A percentile compares a stretch with the other conserved stretches of the same genome.
These are phyloP conservation scores for Populus hybrid DNA, from an alignment of 441 rosid genomes.

Conservation along the genomic window DNA sequence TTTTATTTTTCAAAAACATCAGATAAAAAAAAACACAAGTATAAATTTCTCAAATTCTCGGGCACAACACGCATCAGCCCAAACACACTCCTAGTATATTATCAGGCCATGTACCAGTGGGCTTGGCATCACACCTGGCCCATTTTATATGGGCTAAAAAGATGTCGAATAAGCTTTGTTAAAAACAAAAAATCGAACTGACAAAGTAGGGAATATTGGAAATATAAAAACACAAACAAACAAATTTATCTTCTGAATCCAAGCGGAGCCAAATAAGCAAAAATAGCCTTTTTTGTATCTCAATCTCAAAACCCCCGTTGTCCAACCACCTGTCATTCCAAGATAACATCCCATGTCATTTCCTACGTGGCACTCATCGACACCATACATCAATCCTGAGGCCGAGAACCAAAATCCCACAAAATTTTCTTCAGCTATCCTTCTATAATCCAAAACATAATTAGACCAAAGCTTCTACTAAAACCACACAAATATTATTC, in stretches of 20 bases:
- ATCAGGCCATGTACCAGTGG: too few species aligned
- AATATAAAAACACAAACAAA: too few species aligned
- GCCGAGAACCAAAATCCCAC: conserved; percentile 11
- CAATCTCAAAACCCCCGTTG: neutral
- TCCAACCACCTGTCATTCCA: neutral
- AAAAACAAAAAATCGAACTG: too few species aligned
- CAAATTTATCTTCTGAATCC: neutral
- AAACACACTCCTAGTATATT: too few species aligned
- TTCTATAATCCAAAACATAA: neutral
- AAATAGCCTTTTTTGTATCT: neutral
- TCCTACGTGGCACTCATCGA: neutral
- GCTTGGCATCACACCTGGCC: too few species aligned
- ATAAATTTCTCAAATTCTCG: too few species aligned
- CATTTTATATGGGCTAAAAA: too few species aligned
- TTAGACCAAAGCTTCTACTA: neutral
- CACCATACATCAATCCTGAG: conserved; percentile 28
- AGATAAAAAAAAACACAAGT: too few species aligned
- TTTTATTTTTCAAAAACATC: too few species aligned
- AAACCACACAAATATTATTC: conserved; percentile 3
- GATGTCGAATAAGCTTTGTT: too few species aligned
- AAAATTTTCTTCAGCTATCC: neutral
- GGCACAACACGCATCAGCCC: too few species aligned
- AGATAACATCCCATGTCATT: neutral
- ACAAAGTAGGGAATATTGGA: too few species aligned
- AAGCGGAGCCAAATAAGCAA: neutral